Percentiles rank a stretch among this genome's conserved stretches.
phyloP scores from a whole-genome alignment of 495 filamentous ascomycete species.

The Podospora didyma region DNA sequence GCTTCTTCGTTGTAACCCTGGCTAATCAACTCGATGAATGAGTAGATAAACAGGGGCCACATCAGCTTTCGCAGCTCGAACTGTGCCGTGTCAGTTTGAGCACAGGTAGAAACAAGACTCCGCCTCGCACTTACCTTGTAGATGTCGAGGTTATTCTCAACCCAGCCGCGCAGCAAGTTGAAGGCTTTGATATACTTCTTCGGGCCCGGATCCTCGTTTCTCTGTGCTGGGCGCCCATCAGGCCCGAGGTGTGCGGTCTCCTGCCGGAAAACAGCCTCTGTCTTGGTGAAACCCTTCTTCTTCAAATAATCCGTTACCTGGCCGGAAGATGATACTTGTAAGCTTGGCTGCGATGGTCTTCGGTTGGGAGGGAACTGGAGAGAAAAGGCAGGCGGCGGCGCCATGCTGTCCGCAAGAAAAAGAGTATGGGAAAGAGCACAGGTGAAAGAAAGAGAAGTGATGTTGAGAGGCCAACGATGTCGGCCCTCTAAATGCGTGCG shows the following conservation, averaged over 20 bases:
- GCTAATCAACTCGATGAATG: constrained; percentile 77
- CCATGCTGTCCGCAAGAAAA: too few species aligned
- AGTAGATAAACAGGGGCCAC: constrained; percentile 93
- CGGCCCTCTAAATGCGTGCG: too few species aligned
- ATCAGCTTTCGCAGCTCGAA: constrained; percentile 82
- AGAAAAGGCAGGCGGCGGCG: too few species aligned
- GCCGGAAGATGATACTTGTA: neutral
- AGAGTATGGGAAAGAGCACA: too few species aligned
- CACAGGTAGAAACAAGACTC: neutral
- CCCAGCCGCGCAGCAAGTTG: constrained; percentile 70
- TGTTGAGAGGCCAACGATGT: too few species aligned
- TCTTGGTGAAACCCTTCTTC: constrained; percentile 92
- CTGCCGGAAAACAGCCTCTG: constrained; percentile 87
- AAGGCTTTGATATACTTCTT: constrained; percentile 72
- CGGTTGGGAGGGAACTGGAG: too few species aligned
- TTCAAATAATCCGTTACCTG: constrained; percentile 94
- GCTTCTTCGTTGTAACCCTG: constrained; percentile 67
- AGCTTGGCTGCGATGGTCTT: too few species aligned
- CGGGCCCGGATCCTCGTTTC: constrained; percentile 63
- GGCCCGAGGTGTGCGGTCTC: constrained; percentile 74
- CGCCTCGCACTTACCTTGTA: constrained; percentile 64
- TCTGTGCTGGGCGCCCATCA: constrained; percentile 66
- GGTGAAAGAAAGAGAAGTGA: too few species aligned
- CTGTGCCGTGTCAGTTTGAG: constrained; percentile 41
- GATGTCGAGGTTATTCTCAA: constrained; percentile 84